A percentile compares a stretch with the other conserved stretches of the same genome.
phyloP scores from a whole-genome alignment of 495 filamentous ascomycete species.

The Penicillium nucicola region DNA sequence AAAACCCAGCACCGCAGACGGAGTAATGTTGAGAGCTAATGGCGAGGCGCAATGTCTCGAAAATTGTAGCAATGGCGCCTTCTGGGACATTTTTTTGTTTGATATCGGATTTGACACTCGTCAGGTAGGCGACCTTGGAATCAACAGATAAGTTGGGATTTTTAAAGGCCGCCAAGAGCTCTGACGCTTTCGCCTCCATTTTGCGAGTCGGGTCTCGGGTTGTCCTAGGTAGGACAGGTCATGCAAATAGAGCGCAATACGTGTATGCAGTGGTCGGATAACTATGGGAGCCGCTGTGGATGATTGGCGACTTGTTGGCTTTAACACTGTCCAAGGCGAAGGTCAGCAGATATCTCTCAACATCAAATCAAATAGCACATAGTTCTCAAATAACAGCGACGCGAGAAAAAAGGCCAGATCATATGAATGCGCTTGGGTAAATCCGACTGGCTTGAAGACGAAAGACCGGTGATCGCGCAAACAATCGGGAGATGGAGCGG shows the following conservation, averaged over 20 bases:
- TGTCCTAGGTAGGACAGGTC: slow-evolving; percentile 10
- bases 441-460: no score
- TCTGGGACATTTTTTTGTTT: slow-evolving; percentile 86
- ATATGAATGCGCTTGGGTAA: no score
- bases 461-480: no score
- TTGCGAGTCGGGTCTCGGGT: slow-evolving; percentile 6
- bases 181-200: slow-evolving; percentile 47
- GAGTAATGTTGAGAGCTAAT: slow-evolving; percentile 67
- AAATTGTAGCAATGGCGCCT: slow-evolving; percentile 63
- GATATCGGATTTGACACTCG: slow-evolving; percentile 75
- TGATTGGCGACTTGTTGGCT: background rate
- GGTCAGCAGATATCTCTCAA: background rate
- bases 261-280: slow-evolving; percentile 4
- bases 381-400: no score
- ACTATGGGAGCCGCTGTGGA: background rate
- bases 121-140: slow-evolving; percentile 66
- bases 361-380: background rate
- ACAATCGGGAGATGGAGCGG: background rate
- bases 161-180: slow-evolving; percentile 64
- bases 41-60: slow-evolving; percentile 67
- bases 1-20: slow-evolving; percentile 73
- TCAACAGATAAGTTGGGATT: slow-evolving; percentile 66
- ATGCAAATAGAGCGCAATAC: slow-evolving; percentile 13
- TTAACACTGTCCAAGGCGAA: background rate
- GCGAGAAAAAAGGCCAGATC: no score